phyloP scores from a whole-genome alignment of 352 stramenopile species.

The Phytophthora cryptogea region DNA sequence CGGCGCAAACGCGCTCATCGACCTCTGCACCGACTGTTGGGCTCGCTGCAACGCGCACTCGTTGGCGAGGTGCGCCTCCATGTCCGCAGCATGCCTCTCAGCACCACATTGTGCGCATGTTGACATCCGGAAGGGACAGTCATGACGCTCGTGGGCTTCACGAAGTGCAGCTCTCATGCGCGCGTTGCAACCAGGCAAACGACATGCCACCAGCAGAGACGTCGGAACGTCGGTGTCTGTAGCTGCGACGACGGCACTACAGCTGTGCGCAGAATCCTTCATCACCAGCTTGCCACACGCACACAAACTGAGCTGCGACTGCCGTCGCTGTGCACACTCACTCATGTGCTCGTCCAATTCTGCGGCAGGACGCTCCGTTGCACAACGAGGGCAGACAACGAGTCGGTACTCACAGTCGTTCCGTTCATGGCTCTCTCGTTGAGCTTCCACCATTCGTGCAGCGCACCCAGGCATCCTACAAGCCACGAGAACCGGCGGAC shows the following conservation, averaged over 20 bases:
- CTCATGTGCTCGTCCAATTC: slow-evolving; percentile 47
- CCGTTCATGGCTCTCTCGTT: slow-evolving; percentile 42
- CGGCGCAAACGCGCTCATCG: slow-evolving; percentile 8
- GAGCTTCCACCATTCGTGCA: slow-evolving; percentile 30
- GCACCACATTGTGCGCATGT: slow-evolving; percentile 49
- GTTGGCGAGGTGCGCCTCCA: slow-evolving; percentile 40
- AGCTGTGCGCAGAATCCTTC: slow-evolving; percentile 18
- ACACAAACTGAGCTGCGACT: slow-evolving; percentile 21
- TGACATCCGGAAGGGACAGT: slow-evolving; percentile 43
- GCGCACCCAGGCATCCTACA: slow-evolving; percentile 49
- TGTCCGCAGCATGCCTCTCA: slow-evolving; percentile 43
- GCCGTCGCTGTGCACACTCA: slow-evolving; percentile 34
- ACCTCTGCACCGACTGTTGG: slow-evolving; percentile 14
- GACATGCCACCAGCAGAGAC: slow-evolving; percentile 21
- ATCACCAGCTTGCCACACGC: slow-evolving; percentile 26
- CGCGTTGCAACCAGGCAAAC: slow-evolving; percentile 25
- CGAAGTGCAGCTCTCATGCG: slow-evolving; percentile 45
- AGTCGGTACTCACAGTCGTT: slow-evolving; percentile 21
- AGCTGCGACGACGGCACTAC: background rate
- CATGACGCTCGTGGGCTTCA: slow-evolving; percentile 61
- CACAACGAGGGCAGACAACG: slow-evolving; percentile 17
- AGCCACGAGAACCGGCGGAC: slow-evolving; percentile 20
- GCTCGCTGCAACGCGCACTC: slow-evolving; percentile 48
- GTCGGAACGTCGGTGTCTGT: background rate
- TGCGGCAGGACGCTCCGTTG: slow-evolving; percentile 11